phyloP scores from a whole-genome alignment of 2,329 filamentous ascomycete species.

The Alternaria consortialis region DNA sequence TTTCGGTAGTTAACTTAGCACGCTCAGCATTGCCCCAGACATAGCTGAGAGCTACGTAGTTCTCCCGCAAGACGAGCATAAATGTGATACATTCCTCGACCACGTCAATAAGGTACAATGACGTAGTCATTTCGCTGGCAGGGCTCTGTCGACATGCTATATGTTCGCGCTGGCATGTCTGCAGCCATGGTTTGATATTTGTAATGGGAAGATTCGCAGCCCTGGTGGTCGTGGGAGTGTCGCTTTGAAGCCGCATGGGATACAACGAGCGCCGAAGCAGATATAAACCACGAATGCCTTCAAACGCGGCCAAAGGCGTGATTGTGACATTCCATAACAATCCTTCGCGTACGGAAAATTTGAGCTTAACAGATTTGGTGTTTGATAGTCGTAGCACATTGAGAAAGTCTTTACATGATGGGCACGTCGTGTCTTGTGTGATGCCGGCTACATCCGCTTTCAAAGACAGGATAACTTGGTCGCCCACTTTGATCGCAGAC shows the following conservation, averaged over 20 bases:
- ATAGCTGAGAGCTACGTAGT: not conserved
- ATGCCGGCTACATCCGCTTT: not conserved
- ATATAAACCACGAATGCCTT: not conserved
- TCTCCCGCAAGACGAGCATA: not conserved
- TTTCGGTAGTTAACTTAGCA: not conserved
- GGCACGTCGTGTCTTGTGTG: not conserved
- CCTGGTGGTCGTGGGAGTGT: rapidly evolving
- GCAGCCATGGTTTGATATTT: not conserved
- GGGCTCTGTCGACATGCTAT: not conserved
- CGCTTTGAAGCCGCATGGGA: not conserved
- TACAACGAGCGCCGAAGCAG: not conserved
- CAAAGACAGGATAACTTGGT: not conserved
- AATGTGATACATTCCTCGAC: not conserved
- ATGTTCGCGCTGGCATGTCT: not conserved
- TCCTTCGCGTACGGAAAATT: too few relatives aligned
- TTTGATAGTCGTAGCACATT: not conserved
- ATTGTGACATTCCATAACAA: too few relatives aligned
- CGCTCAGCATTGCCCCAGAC: not conserved
- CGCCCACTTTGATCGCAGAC: not conserved
- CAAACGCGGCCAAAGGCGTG: too few relatives aligned
- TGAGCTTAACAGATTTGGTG: too few relatives aligned
- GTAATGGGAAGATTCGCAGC: rapidly evolving
- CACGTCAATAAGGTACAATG: not conserved
- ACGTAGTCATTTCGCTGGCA: not conserved
- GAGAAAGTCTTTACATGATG: not conserved